Base-by-base conservation (phyloP, 2,329 filamentous ascomycete genomes). In the Phaeosphaeriaceae sp. region DNA sequence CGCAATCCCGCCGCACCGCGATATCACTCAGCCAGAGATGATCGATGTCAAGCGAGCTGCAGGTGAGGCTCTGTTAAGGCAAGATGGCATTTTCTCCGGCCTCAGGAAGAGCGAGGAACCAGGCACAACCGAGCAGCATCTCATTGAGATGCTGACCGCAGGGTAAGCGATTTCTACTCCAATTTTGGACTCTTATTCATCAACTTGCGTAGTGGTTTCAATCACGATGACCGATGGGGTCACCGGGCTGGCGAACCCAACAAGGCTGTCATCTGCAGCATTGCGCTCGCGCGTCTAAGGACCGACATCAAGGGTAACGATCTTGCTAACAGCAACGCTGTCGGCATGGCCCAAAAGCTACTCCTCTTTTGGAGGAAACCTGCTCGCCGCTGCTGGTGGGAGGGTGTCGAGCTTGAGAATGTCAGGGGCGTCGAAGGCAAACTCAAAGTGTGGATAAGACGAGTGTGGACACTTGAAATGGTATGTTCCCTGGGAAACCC, bases 391-490 rank as follows among this genome's bases (percentile, higher is more conserved):
- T 99, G 95, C 83, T 99, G 95, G 95, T 99, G 95, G 95, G 95
- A 99, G 78, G 95, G 95, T 22, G 91, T 99, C 40, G 93, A 98
- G 77, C 84, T 99, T 46, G 88, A 95, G 19, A 85, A 91, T 65
- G 91, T 99, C 13, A 92, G 96, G 51, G 95, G 95, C 15, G 90
- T 98, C 7, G 88, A 96, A 51, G 94, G 93, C 52, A 92, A 89
- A 76, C 84, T 99, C 67, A 99, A 99, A 81, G 93, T 99, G 57
- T 99, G 95, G 95, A 98, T 99, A 76, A 86, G 95, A 73, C 87
- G 95, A 71, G 95, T 99, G 58, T 99, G 95, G 95, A 99, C 95
- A 58, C 85, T 99, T 58, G 95, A 99, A 84, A 99, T 99, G 87
- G 87, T 89, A 78, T 27, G 63, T 56, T 22, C 40, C 57, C n/a